phyloP scores from a whole-genome alignment of 257 asterid genomes.

The Fraxinus quadrangulata region DNA sequence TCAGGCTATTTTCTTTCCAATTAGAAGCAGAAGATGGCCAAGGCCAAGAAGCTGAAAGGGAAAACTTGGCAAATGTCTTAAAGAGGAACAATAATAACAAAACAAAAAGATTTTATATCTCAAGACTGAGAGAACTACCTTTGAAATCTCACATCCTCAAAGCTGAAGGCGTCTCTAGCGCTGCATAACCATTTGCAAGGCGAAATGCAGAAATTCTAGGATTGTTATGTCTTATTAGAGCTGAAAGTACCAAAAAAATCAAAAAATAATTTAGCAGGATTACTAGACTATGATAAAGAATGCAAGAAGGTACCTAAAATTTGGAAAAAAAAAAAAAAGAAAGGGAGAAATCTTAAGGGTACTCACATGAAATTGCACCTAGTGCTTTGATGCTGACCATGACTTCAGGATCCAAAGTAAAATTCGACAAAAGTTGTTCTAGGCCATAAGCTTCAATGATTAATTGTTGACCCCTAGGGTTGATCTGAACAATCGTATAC shows the following conservation, averaged over 20 bases:
- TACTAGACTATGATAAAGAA: too few species aligned
- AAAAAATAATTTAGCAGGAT: background rate
- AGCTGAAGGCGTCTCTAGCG: constrained; percentile 71
- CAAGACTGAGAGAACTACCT: constrained; percentile 41
- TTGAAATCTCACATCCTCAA: constrained; percentile 70
- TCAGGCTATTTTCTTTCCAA: background rate
- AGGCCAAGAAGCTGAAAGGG: background rate
- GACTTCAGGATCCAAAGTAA: too few species aligned
- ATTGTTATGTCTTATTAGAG: constrained; percentile 80
- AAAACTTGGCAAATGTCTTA: background rate
- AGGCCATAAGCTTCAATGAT: too few species aligned
- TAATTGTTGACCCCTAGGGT: too few species aligned
- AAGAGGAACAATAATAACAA: background rate
- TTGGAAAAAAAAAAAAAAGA: too few species aligned
- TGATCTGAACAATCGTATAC: too few species aligned
- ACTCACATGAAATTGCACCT: too few species aligned
- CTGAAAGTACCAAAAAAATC: constrained; percentile 36
- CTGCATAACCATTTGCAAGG: constrained; percentile 77
- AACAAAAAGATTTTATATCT: background rate
- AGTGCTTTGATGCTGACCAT: too few species aligned
- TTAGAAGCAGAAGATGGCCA: background rate
- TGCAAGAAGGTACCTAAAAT: too few species aligned
- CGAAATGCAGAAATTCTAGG: constrained; percentile 80
- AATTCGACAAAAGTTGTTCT: too few species aligned
- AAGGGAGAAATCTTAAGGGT: too few species aligned